These are phyloP conservation scores for Fonsecaea monophora DNA, from an alignment of 2,329 filamentous ascomycete genomes.

Conservation along the genomic window DNA sequence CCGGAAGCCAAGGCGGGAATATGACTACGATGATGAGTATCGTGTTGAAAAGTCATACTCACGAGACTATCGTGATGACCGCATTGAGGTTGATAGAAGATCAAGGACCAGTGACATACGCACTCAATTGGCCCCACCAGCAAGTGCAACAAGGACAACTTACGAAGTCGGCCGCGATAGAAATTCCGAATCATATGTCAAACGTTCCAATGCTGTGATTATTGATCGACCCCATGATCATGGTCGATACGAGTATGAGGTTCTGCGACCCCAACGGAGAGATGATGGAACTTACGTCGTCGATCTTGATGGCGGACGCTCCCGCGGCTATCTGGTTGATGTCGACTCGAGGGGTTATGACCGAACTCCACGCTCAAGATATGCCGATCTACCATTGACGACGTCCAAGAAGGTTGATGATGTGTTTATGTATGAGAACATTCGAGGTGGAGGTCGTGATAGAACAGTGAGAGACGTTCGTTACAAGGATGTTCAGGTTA, in stretches of 20 bases:
- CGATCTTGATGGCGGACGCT: conserved; percentile 20
- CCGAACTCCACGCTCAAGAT: conserved; percentile 16
- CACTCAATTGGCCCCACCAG: not conserved
- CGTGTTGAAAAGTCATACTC: conserved; percentile 21
- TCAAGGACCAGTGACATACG: conserved; percentile 19
- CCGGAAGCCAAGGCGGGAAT: conserved; percentile 20
- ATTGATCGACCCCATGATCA: conserved; percentile 23
- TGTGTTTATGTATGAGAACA: conserved; percentile 23
- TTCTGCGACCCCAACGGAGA: conserved; percentile 31
- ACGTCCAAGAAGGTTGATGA: conserved; percentile 17
- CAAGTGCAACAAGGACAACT: conserved; percentile 27
- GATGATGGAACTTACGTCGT: conserved; percentile 34
- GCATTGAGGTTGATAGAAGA: conserved; percentile 26
- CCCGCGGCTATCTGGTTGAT: conserved; percentile 22
- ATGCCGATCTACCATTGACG: conserved; percentile 8
- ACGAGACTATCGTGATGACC: conserved; percentile 30
- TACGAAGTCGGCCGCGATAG: conserved; percentile 33
- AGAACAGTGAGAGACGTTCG: conserved; percentile 16
- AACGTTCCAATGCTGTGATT: conserved; percentile 29
- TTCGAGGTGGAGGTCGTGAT: conserved; percentile 17
- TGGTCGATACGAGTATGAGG: conserved; percentile 34
- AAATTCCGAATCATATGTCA: conserved; percentile 34
- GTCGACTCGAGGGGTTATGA: conserved; percentile 20
- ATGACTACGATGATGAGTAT: conserved; percentile 30
- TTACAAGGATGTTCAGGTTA: conserved; percentile 35